These are phyloP conservation scores for Rubia occidens DNA, from an alignment of 305 asterid genomes.

Conservation along the genomic window DNA sequence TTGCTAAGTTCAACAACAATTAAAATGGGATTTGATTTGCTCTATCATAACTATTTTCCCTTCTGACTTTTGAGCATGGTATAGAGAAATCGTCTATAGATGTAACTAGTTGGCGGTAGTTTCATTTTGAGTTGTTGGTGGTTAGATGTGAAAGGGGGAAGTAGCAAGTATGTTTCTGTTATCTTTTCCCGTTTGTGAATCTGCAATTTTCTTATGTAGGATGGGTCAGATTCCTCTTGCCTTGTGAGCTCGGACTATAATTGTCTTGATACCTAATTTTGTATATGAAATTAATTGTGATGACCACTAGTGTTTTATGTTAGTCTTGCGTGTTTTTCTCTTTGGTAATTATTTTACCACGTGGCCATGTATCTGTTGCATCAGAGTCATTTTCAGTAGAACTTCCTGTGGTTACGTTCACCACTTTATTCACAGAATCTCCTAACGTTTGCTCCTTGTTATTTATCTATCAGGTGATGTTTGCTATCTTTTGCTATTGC, in stretches of 20 bases:
- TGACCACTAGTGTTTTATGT: neutral
- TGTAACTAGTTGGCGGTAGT: neutral
- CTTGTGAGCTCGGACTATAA: neutral
- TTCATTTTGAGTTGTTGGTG: neutral
- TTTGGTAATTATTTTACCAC: neutral
- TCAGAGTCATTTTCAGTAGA: neutral
- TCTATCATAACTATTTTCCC: neutral
- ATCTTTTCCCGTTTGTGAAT: neutral
- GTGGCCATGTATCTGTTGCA: neutral
- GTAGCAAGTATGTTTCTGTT: neutral
- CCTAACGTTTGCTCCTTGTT: neutral
- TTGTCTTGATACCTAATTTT: too few relatives aligned
- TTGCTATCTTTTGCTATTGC: slow-evolving; percentile 6
- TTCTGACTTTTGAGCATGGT: slow-evolving; percentile 3
- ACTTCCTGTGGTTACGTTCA: neutral
- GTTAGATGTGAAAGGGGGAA: neutral
- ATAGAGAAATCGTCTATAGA: neutral
- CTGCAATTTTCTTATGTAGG: neutral
- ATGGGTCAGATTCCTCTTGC: neutral
- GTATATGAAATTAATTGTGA: too few relatives aligned
- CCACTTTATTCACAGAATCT: neutral
- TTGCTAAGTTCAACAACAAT: neutral
- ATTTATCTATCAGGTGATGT: slow-evolving; percentile 10
- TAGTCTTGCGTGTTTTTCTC: neutral
- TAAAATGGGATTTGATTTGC: neutral